phyloP scores from a whole-genome alignment of 1,139 yeast genomes.

The Wickerhamiella pararugosa region DNA sequence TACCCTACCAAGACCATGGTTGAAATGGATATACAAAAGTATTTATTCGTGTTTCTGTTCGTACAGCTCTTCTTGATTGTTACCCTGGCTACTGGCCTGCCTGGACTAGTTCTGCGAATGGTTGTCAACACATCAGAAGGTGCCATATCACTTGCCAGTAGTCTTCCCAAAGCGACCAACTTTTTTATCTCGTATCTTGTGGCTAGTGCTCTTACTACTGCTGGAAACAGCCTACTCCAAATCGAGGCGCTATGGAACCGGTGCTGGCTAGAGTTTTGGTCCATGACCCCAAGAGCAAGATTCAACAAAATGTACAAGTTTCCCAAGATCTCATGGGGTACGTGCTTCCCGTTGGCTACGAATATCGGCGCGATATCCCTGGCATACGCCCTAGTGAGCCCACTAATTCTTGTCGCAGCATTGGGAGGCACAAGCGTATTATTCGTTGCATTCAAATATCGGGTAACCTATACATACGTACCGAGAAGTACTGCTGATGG shows the following conservation, averaged over 20 bases:
- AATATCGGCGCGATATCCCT: conserved; percentile 65
- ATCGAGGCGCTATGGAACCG: conserved; percentile 10
- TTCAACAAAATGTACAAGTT: conserved; percentile 32
- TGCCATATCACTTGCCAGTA: conserved; percentile 36
- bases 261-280: conserved; percentile 4
- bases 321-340: conserved; percentile 53
- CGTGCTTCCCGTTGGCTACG: conserved; percentile 59
- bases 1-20: conserved; percentile 46
- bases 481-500: conserved; percentile 21
- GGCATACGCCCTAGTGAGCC: conserved; percentile 64
- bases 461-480: conserved; percentile 35
- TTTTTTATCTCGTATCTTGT: conserved; percentile 52
- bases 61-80: conserved; percentile 75
- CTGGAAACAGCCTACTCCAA: conserved; percentile 15
- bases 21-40: conserved; percentile 59
- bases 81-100: conserved; percentile 68
- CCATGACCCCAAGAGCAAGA: conserved; percentile 44
- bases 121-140: conserved; percentile 16
- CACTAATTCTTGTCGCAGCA: conserved; percentile 53
- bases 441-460: conserved; percentile 51
- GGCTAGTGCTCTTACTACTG: conserved; percentile 14
- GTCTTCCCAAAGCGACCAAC: conserved; percentile 82
- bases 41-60: conserved; percentile 59
- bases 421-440: conserved; percentile 42
- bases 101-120: conserved; percentile 36